Evolutionary conservation across 108 stramenopile species (phyloP), one percentile per base, ranked within the genome.

Genomic region (Nitzschia sp.): DNA sequence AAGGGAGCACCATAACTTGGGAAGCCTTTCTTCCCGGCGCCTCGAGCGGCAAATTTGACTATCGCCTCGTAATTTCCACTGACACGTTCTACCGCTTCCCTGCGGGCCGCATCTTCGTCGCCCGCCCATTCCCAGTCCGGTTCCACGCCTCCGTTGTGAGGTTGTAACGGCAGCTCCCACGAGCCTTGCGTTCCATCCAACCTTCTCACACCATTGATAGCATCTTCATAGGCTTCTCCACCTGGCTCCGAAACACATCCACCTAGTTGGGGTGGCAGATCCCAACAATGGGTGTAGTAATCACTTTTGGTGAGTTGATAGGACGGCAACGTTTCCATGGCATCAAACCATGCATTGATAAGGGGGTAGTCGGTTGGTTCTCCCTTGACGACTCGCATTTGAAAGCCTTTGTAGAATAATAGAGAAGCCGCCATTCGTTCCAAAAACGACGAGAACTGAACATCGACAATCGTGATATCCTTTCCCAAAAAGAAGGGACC

Each of bases 251-350:
- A 47, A 17, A 78, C 63, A 62, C 96, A 97, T 21, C 93, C 90
- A 26, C 97, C 97, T 32, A 96, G 70, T 70, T 97, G 97, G n/a
- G 97, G 97, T 35, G 97, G 96, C 47, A 97, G 79, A 73, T 96
- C 95, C 87, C 92, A 93, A 44, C 90, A 88, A 66, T 97, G 95
- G 6, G 95, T 95, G 79, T 94, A 96, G 70, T 93, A 96, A 70
- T 96, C 95, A 33, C 81, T 79, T 58, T 95, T 92, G 34, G 92
- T 95, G 13, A 91, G 77, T 58, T 85, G 89, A 68, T 97, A 97
- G 2, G 86, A 75, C 27, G 75, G 66, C 32, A 81, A 58, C 58
- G 73, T 83, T 79, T 97, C 96, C 89, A 97, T 91, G 32, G 89
- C 94, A 66, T 96, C 93, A 68, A 97, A 95, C 97, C 97, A 97